Evolutionary conservation across 805 yeast genomes (phyloP), one percentile per base, ranked within the genome.

Genomic region (Metschnikowia cubensis): DNA sequence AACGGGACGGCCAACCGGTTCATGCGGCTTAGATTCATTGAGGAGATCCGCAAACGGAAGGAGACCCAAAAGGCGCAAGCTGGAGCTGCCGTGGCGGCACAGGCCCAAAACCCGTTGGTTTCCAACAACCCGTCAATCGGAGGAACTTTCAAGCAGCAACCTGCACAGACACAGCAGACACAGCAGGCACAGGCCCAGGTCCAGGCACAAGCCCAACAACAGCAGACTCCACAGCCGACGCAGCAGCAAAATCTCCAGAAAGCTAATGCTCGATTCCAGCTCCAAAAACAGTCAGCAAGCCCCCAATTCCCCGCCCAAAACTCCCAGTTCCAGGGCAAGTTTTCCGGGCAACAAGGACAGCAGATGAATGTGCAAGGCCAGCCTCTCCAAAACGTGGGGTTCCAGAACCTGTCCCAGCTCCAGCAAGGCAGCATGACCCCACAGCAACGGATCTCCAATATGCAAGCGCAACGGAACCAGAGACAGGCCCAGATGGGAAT

Each of bases 21-120:
- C 66, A 81, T 88, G 76, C 80, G 98, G 56, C 72, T 92, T 46
- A 77, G 96, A 55, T 89, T 91, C 60, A 86, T 92, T 51, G 98
- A 92, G 65, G 94, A 87, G 67, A 82, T 87, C 69, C 75, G 96
- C 48, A 75, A 87, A 42, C 81, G 87, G 63, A 80, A 81, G 60
- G 76, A 73, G 54, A 65, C 73, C 5, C 76, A 74, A 45, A 70
- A 69, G 54, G 70, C 66, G 1, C 74, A 66, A 50, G 71, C 70
- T 37, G 76, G 71, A 36, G 74, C 75, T 2, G 67, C 68, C 7
- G 68, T 68, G 21, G 73, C 71, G n/a, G 67, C 69, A 5, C 76
- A 69, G 50, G 60, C 71, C 3, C 59, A 50, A n/a, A 35, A 37
- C 22, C 29, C 51, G 2, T 40, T 39, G 42, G 35, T 41, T 5